A percentile compares a stretch with the other conserved stretches of the same genome.
Conservation (phyloP, 176 grass and related monocot species). For the Hsuehochloa calcarea region DNA sequence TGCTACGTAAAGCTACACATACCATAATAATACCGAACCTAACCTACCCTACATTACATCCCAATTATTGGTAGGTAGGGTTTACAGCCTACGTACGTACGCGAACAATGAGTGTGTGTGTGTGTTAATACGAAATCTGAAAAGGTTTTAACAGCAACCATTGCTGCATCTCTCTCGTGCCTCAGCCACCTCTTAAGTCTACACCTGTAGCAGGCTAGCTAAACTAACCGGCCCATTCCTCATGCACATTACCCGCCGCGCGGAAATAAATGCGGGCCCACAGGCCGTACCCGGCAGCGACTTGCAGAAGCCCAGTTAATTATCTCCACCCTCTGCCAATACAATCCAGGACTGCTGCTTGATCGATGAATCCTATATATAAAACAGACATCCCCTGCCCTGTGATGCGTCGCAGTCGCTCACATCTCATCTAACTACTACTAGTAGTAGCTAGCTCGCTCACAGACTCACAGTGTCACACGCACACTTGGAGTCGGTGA, state of each 20-base stretch:
- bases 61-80: not conserved
- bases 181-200: not conserved
- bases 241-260: not conserved
- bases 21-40: not conserved
- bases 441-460: not conserved
- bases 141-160: not conserved
- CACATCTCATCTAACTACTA: not conserved
- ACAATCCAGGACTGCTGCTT: not conserved
- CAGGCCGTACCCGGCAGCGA: not conserved
- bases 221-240: not conserved
- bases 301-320: not conserved
- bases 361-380: slow-evolving; percentile 15
- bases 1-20: not conserved
- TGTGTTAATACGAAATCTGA: not conserved
- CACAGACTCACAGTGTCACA: not conserved
- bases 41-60: not conserved
- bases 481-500: not conserved
- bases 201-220: not conserved
- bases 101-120: too few relatives aligned
- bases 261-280: slow-evolving; percentile 14
- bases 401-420: not conserved
- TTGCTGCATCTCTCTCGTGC: not conserved
- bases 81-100: not conserved
- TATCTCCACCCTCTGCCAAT: slow-evolving; percentile 15
- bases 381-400: not conserved